phyloP scores from a whole-genome alignment of 2,329 filamentous ascomycete species.

The Balansia obtecta region DNA sequence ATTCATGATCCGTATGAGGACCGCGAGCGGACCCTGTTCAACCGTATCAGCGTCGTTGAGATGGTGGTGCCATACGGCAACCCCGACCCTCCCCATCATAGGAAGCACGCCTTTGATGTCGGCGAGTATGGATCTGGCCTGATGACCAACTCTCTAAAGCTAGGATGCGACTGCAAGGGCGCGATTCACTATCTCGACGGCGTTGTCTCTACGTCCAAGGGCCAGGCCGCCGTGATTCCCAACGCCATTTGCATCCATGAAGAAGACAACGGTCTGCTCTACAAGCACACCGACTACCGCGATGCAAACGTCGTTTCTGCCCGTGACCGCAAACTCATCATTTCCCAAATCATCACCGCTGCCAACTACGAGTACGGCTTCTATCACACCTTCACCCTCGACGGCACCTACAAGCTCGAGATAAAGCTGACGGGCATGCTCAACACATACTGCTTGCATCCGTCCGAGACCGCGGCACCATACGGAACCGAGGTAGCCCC shows the following conservation, averaged over 20 bases:
- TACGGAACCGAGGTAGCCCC: slow-evolving; percentile 54
- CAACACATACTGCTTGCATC: slow-evolving; percentile 29
- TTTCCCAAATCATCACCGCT: slow-evolving; percentile 53
- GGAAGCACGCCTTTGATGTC: slow-evolving; percentile 58
- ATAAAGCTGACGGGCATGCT: slow-evolving; percentile 42
- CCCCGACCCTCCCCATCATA: slow-evolving; percentile 47
- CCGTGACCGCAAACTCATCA: slow-evolving; percentile 44
- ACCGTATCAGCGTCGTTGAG: slow-evolving; percentile 55
- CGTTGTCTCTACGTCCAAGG: slow-evolving; percentile 26
- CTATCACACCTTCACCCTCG: slow-evolving; percentile 25
- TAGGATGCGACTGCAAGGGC: slow-evolving; percentile 52
- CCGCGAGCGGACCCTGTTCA: slow-evolving; percentile 45
- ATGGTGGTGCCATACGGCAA: slow-evolving; percentile 63
- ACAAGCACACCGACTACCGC: slow-evolving; percentile 53
- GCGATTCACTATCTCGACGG: slow-evolving; percentile 33
- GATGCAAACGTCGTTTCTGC: slow-evolving; percentile 46
- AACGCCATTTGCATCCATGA: slow-evolving; percentile 26
- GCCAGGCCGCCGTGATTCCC: slow-evolving; percentile 56
- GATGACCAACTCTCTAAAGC: slow-evolving; percentile 51
- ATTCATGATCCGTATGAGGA: slow-evolving; percentile 40
- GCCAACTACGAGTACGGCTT: slow-evolving; percentile 51
- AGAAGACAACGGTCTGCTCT: slow-evolving; percentile 42
- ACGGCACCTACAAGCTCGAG: slow-evolving; percentile 54
- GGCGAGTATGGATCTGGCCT: slow-evolving; percentile 54
- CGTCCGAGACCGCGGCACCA: slow-evolving; percentile 20